Base-by-base conservation (phyloP, 306 rosid genomes). In the Medicago lupulina region DNA sequence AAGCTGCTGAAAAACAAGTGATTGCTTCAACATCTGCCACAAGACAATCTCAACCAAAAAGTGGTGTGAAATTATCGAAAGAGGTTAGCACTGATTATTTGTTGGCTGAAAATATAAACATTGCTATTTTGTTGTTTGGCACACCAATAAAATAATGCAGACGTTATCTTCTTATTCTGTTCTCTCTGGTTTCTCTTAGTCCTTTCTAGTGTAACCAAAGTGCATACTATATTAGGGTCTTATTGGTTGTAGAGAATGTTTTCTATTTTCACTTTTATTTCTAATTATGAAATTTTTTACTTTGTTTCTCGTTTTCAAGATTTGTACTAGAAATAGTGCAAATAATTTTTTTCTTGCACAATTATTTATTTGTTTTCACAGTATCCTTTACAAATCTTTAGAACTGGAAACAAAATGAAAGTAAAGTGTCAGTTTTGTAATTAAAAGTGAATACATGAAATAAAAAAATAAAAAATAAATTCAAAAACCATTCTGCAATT, bases 1-100 rank as follows among this genome's bases (percentile, higher is more conserved):
- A 88, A 86, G 96, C 92, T 71, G 84, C 55, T 86, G 17, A 86
- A 19, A 40, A 67, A 83, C 74, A 88, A 83, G 85, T 58, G 73
- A 57, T 10, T 44, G 58, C 88, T 67, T 16, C 86, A 39, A 66
- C 85, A 40, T 85, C 91, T 75, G 41, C 18, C 49, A 89, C 75
- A 40, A 81, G 80, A 64, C 84, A 76, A 64, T 76, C 85, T 61
- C 93, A 87, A 67, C 14, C 86, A 38, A 83, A 70, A 51, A 60
- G 84, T 66, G 83, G 82, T 19, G 75, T 83, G 70, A 64, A 60
- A 74, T 74, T 86, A 68, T 87, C 97, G 10, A 83, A 84, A 86
- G 98, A 92, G 97, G 97, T 95, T 38, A 71, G 69, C 54, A 17
- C 57, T 57, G 17, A 58, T 1, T 23, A 36, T 70, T 39, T 46